Evolutionary conservation across 495 filamentous ascomycete species (phyloP), one percentile per base, ranked within the genome.

Genomic region (Talaromyces thailandensis): DNA sequence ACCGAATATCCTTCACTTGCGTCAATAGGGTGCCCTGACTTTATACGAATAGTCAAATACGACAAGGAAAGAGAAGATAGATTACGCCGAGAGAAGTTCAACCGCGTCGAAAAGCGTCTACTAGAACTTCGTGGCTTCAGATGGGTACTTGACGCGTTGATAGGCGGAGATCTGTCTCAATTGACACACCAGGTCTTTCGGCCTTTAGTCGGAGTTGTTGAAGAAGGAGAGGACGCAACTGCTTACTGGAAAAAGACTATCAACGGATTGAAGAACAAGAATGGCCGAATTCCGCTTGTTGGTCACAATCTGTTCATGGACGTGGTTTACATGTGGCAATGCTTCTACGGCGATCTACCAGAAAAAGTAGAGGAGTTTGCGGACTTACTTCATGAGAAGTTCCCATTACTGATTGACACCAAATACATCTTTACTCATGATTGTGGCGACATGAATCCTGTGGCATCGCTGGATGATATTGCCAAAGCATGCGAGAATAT

Each of bases 281-380:
- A 57, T 11, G 55, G 55, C 55, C 70, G 72, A 23, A 79, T 80
- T 12, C 73, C 88, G 0, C 65, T 93, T 7, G 81, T 93, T 9
- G 89, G 89, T 0, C 90, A 96, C 70, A 95, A 94, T 68, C 71
- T 87, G 25, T 89, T 94, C 63, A 81, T 79, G 4, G 91, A 95
- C 69, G 69, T 95, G 23, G 77, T 87, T 31, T 90, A 89, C 67
- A 75, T 95, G 62, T 89, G 87, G 68, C 69, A 75, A 26, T 84
- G 80, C 62, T 94, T 93, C 69, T 74, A 92, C 56, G 86, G 88
- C 1, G 65, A 72, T 0, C 73, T 95, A 8, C 91, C 89, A 4
- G 72, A 79, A 12, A 81, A 72, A 6, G 71, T 89, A 4, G 75
- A 81, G 50, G 82, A 86, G 26, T 92, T 92, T 67, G 76, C 84